Conservation (phyloP, 108 stramenopile species). For the Nitzschia inconspicua region DNA sequence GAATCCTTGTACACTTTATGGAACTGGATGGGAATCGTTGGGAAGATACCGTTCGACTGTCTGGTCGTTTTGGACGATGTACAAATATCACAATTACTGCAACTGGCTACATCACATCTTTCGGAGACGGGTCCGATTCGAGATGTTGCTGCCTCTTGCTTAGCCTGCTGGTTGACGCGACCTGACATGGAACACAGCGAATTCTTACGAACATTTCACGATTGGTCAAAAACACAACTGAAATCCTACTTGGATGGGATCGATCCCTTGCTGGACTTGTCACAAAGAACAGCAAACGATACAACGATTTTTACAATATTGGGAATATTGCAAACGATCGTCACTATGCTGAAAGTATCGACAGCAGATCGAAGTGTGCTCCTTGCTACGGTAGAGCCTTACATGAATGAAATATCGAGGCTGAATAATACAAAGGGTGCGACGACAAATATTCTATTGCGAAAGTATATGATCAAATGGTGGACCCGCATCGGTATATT, state of each 20-base stretch:
- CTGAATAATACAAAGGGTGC: slow-evolving; percentile 10
- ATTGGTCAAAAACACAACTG: slow-evolving; percentile 59
- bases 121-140: slow-evolving; percentile 87
- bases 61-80: slow-evolving; percentile 71
- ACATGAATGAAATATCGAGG: slow-evolving; percentile 4
- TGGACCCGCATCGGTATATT: slow-evolving; percentile 87
- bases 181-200: slow-evolving; percentile 84
- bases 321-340: slow-evolving; percentile 83
- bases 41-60: slow-evolving; percentile 92
- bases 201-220: slow-evolving; percentile 64
- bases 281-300: not conserved
- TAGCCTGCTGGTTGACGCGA: slow-evolving; percentile 87
- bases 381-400: slow-evolving; percentile 14
- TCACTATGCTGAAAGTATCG: slow-evolving; percentile 64
- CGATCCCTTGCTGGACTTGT: too few relatives aligned
- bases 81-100: slow-evolving; percentile 29
- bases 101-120: slow-evolving; percentile 54
- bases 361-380: slow-evolving; percentile 44
- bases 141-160: slow-evolving; percentile 87
- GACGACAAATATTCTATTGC: slow-evolving; percentile 51
- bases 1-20: slow-evolving; percentile 91
- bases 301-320: slow-evolving; percentile 47
- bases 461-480: slow-evolving; percentile 89
- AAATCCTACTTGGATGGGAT: slow-evolving; percentile 9
- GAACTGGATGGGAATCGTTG: slow-evolving; percentile 94